These are phyloP conservation scores for Orychophragmus violaceus DNA, from an alignment of 345 rosid genomes.

Conservation along the genomic window DNA sequence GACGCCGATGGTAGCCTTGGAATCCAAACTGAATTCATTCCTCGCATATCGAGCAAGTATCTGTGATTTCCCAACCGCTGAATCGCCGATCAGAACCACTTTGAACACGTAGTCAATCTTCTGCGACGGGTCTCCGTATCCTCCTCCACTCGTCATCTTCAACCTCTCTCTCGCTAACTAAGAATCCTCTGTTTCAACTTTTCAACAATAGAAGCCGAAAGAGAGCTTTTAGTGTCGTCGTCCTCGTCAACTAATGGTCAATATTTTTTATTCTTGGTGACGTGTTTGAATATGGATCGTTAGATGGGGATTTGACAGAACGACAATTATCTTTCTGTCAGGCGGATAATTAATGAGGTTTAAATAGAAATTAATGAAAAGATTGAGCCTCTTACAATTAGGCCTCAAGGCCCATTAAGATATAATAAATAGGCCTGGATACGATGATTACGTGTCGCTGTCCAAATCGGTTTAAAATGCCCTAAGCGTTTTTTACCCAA, in stretches of 20 bases:
- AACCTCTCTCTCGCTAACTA: background rate
- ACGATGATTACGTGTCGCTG: conserved; percentile 10
- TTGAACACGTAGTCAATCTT: conserved; percentile 80
- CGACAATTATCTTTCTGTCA: conserved; percentile 13
- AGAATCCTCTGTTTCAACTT: background rate
- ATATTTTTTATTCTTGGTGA: background rate
- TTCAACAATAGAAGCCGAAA: background rate
- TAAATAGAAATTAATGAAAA: background rate
- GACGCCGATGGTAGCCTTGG: conserved; percentile 90
- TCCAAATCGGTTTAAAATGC: conserved; percentile 8
- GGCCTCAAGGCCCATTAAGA: background rate
- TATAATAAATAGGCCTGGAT: background rate
- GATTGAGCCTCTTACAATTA: background rate
- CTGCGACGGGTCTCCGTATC: conserved; percentile 52
- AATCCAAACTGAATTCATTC: conserved; percentile 79
- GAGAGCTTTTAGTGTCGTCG: background rate
- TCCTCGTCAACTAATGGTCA: conserved; percentile 23
- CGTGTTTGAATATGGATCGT: background rate
- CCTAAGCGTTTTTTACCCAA: conserved; percentile 5
- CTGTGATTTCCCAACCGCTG: conserved; percentile 93
- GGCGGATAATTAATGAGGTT: conserved; percentile 19
- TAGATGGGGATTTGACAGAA: conserved; percentile 15
- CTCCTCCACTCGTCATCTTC: conserved; percentile 56
- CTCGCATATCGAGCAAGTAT: conserved; percentile 74
- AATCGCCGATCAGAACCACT: conserved; percentile 85